Evolutionary conservation across 2,329 filamentous ascomycete species (phyloP).

Genomic region (Aotearoamyces nothofagi): DNA sequence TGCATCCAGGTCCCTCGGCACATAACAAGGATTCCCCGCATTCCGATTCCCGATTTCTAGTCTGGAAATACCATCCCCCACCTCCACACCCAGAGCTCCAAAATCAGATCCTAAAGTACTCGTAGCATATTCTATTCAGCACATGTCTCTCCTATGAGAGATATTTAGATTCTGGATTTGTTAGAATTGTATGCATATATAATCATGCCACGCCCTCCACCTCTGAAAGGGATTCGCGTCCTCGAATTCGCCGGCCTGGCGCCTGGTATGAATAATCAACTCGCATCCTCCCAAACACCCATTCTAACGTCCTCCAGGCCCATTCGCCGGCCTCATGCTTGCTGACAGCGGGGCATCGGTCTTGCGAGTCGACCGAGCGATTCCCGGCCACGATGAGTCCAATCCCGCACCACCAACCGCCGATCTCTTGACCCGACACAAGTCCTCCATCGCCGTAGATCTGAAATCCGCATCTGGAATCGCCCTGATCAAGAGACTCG

Average conservation of each 20-base stretch:
- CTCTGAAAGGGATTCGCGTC: constrained; percentile 42
- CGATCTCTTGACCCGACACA: constrained; percentile 69
- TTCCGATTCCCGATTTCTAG: no score
- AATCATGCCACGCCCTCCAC: constrained; percentile 19
- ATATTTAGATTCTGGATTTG: no score
- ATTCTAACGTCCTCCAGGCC: not conserved
- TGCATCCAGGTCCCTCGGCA: no score
- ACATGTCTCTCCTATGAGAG: no score
- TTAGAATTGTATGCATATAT: no score
- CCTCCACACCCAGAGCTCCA: no score
- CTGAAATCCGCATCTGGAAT: constrained; percentile 51
- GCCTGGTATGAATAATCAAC: constrained; percentile 25
- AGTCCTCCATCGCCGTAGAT: constrained; percentile 65
- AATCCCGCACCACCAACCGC: constrained; percentile 30
- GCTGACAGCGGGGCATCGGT: constrained; percentile 14
- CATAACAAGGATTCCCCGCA: no score
- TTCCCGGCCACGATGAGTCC: constrained; percentile 24
- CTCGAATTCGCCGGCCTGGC: constrained; percentile 51
- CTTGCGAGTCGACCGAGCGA: not conserved
- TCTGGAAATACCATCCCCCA: no score
- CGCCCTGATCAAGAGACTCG: constrained; percentile 46
- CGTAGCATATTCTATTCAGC: no score
- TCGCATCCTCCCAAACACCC: not conserved
- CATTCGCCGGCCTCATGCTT: constrained; percentile 14
- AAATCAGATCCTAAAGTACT: no score